Conservation (phyloP, 495 filamentous ascomycete species). For the Aspergillus steynii region DNA sequence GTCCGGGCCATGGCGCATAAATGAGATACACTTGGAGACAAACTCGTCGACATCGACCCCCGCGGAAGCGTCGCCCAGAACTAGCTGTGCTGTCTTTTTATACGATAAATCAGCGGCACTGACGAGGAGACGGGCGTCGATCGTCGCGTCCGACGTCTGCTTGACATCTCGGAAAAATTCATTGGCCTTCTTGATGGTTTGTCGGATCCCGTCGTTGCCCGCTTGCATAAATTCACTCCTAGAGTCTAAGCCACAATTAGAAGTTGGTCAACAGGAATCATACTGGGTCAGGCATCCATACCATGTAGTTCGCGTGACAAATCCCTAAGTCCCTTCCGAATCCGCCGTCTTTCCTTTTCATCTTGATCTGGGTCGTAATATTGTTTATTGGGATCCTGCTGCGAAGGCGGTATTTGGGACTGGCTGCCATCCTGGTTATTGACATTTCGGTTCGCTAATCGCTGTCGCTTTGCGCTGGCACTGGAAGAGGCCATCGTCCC, state of each 20-base stretch:
- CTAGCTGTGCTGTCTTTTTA: constrained; percentile 69
- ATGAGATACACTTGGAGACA: constrained; percentile 84
- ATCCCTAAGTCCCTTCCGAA: constrained; percentile 69
- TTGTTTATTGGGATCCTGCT: constrained; percentile 32
- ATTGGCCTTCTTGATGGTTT: constrained; percentile 66
- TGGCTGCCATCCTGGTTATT: constrained; percentile 28
- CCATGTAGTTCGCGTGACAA: constrained; percentile 65
- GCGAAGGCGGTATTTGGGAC: constrained; percentile 29
- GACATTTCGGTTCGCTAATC: constrained; percentile 36
- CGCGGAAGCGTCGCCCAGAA: constrained; percentile 64
- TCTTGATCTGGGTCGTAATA: constrained; percentile 91
- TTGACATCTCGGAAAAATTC: constrained; percentile 67
- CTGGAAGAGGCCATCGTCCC: constrained; percentile 32
- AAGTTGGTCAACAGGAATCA: neutral
- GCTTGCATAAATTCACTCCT: constrained; percentile 64
- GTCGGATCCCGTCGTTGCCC: constrained; percentile 59
- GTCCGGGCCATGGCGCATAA: constrained; percentile 67
- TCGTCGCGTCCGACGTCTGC: constrained; percentile 88
- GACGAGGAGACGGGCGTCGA: constrained; percentile 84
- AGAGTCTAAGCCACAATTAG: constrained; percentile 51
- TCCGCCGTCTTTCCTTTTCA: constrained; percentile 67
- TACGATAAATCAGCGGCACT: constrained; percentile 73
- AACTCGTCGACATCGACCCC: constrained; percentile 93
- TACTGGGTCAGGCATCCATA: constrained; percentile 27
- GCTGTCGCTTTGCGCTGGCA: constrained; percentile 40